Evolutionary conservation across 2,329 filamentous ascomycete species (phyloP), one percentile per base, ranked within the genome.

Genomic region (Pyricularia sp.): DNA sequence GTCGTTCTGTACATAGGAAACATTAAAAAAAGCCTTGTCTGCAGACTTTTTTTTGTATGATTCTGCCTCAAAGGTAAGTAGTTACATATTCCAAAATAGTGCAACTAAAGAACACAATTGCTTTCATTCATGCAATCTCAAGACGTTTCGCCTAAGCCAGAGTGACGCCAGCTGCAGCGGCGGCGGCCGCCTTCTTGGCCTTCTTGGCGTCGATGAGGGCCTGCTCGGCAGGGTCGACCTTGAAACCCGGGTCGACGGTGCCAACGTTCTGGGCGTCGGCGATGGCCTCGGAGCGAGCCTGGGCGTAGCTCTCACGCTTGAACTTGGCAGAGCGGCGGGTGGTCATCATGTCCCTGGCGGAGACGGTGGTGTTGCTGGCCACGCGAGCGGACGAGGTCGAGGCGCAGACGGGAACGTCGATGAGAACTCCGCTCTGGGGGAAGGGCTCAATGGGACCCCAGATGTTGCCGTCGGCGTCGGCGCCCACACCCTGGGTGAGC

Each of bases 391-490:
- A 6, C 4, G 49, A 22, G 13, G 26, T 33, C 4, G 22, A 12
- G 10, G 63, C n/a, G 63, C 69, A 73, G 6, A 64, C 59, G 1
- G 63, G 72, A 30, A 68, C 40, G 59, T 72, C 71, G 22, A 72
- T 71, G n/a, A 74, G 44, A 5, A 77, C 70, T 1, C 75, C 75
- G 1, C 70, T 73, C 68, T 77, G 74, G 0, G 74, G 74, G 66
- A 76, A 77, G 0, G 75, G 75, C 7, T 75, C 71, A 4, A 77
- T 68, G 0, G 74, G 73, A 0, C 75, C 75, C 71, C 73, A 77
- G 22, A 76, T 66, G 62, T 75, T 74, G 1, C 75, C 75, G 3
- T 71, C 67, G 7, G 67, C 73, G 62, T 75, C 75, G 6, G 69
- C 67, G 0, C 75, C 75, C 22, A 77, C 70, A 1, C 75, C 75